Evolutionary conservation across 192 early-diverging fungal genomes (phyloP).

Genomic region (Geosiphon pyriformis): DNA sequence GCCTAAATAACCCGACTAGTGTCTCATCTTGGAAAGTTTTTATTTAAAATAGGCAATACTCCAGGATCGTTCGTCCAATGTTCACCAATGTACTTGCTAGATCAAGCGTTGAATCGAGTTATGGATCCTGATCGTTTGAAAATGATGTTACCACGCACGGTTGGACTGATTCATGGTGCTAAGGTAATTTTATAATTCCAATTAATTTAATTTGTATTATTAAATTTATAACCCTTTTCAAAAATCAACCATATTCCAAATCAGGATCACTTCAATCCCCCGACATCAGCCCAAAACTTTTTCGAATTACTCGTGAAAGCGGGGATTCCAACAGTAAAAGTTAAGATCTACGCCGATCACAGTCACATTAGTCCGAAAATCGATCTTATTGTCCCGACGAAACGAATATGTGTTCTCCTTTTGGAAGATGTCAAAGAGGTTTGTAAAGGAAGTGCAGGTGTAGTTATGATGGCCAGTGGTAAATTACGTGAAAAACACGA

Average conservation of each 20-base stretch:
- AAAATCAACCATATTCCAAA: no score
- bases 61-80: slow-evolving; percentile 22
- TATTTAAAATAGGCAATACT: slow-evolving; percentile 14
- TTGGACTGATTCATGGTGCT: slow-evolving; percentile 16
- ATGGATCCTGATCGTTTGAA: slow-evolving; percentile 2
- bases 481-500: slow-evolving; percentile 10
- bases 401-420: slow-evolving; percentile 7
- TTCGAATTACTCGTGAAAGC: neutral
- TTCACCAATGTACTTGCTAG: slow-evolving; percentile 20
- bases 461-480: slow-evolving; percentile 7
- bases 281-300: slow-evolving; percentile 10
- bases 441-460: neutral
- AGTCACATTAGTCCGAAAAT: slow-evolving; percentile 17
- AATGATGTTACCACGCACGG: slow-evolving; percentile 14
- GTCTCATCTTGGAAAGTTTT: neutral
- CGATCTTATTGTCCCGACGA: slow-evolving; percentile 24
- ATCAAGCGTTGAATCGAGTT: neutral
- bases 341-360: slow-evolving; percentile 13
- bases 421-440: slow-evolving; percentile 20
- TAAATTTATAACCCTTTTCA: no score
- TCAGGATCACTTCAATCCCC: slow-evolving; percentile 16
- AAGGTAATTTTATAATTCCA: slow-evolving; percentile 8
- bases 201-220: no score
- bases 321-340: slow-evolving; percentile 14
- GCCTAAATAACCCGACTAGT: no score